Conservation (phyloP, 768 basidiomycete species). For the Lactifluus subvellereus region DNA sequence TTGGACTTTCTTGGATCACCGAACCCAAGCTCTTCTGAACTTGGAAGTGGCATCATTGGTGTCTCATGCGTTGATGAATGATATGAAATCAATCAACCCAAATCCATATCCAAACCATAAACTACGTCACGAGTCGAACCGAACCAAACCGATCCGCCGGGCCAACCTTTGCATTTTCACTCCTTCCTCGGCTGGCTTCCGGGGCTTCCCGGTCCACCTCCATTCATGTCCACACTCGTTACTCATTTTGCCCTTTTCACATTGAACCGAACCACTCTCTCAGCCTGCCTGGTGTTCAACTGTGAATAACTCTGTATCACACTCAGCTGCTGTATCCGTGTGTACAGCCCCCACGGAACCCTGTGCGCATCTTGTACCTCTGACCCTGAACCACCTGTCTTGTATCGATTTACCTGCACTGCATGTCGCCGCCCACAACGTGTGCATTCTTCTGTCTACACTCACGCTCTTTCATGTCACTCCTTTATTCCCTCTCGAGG, state of each 20-base stretch:
- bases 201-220: conserved; percentile 4
- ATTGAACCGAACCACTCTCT: conserved; percentile 3
- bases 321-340: conserved; percentile 13
- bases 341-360: conserved; percentile 9
- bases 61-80: neutral
- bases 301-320: conserved; percentile 11
- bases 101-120: neutral
- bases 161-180: conserved; percentile 5
- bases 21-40: conserved; percentile 21
- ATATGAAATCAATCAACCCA: conserved; percentile 4
- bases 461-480: conserved; percentile 16
- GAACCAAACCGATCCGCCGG: conserved; percentile 9
- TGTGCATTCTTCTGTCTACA: neutral
- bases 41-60: neutral
- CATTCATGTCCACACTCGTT: conserved; percentile 7
- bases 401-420: conserved; percentile 20
- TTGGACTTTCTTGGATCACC: conserved; percentile 22
- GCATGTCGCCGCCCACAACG: conserved; percentile 4
- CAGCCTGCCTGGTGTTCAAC: conserved; percentile 8
- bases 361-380: conserved; percentile 11
- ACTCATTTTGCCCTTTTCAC: conserved; percentile 6
- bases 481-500: conserved; percentile 3
- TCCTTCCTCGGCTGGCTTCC: conserved; percentile 18
- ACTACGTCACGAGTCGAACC: conserved; percentile 2
- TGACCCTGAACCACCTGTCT: conserved; percentile 1